Percentiles rank a stretch among this genome's conserved stretches.
These are phyloP conservation scores for Pyronema omphalodes DNA, from an alignment of 495 filamentous ascomycete species.

Conservation along the genomic window DNA sequence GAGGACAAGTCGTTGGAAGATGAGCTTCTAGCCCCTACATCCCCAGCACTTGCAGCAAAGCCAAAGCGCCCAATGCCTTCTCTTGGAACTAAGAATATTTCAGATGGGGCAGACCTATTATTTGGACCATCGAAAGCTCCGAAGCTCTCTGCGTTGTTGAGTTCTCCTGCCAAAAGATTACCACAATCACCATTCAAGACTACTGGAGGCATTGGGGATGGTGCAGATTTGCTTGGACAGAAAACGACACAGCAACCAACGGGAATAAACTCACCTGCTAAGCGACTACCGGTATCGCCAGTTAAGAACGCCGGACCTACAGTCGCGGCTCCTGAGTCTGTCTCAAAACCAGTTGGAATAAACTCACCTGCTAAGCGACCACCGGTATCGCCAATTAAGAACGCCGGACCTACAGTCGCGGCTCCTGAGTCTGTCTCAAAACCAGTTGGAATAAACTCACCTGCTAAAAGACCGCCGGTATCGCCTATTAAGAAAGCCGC, in stretches of 20 bases:
- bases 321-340: background rate
- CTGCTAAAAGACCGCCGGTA: background rate
- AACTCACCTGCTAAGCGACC: background rate
- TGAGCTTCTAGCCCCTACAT: conserved; percentile 12
- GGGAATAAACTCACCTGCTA: background rate
- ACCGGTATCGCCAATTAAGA: background rate
- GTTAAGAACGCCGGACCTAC: background rate
- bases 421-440: background rate
- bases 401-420: background rate
- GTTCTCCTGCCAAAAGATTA: conserved; percentile 17
- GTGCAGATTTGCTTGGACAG: too few relatives aligned
- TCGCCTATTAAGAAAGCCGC: too few relatives aligned
- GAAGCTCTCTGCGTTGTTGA: conserved; percentile 8
- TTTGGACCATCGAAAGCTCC: background rate
- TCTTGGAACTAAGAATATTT: background rate
- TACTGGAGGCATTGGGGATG: too few relatives aligned
- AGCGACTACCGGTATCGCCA: background rate
- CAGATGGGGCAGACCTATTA: conserved; percentile 1
- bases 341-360: background rate
- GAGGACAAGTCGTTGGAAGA: conserved; percentile 16
- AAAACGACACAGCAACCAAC: background rate
- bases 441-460: background rate
- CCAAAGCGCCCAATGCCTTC: conserved; percentile 10
- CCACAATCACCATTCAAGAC: conserved; percentile 10
- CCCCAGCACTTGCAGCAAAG: conserved; percentile 10